Evolutionary conservation across 106 monocot species (phyloP).

Genomic region (Vanilla planifolia): DNA sequence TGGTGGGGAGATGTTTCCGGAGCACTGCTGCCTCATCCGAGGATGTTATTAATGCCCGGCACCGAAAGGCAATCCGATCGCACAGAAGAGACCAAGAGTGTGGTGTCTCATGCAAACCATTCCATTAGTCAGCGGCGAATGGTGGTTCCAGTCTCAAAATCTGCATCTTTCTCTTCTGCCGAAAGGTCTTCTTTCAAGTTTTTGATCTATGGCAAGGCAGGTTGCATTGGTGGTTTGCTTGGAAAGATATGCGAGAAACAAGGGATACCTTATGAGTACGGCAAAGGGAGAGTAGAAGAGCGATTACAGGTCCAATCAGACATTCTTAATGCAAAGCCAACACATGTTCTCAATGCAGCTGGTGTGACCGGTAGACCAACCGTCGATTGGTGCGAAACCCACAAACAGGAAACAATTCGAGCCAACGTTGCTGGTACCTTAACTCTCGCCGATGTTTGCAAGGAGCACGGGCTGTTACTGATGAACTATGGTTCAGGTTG

Average conservation of each 20-base stretch:
- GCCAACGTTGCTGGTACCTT: constrained; percentile 21
- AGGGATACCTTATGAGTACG: constrained; percentile 23
- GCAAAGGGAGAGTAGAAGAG: constrained; percentile 22
- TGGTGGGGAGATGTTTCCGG: constrained; percentile 32
- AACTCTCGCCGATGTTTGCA: constrained; percentile 23
- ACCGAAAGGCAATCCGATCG: constrained; percentile 19
- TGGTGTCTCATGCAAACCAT: neutral
- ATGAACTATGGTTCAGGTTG: constrained; percentile 29
- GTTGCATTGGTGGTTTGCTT: constrained; percentile 27
- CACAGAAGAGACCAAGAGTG: constrained; percentile 3
- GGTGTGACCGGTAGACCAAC: constrained; percentile 32
- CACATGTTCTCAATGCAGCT: constrained; percentile 33
- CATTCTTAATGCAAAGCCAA: constrained; percentile 27
- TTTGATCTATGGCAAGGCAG: constrained; percentile 27
- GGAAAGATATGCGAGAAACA: constrained; percentile 26
- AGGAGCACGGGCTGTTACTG: constrained; percentile 21
- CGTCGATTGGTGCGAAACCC: constrained; percentile 33
- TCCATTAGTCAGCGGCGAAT: constrained; percentile 11
- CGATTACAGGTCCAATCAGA: constrained; percentile 16
- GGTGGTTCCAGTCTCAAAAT: constrained; percentile 7
- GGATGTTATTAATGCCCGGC: constrained; percentile 30
- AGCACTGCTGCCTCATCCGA: constrained; percentile 25
- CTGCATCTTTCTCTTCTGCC: neutral
- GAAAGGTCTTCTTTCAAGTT: constrained; percentile 13
- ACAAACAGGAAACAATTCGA: constrained; percentile 22